These are phyloP conservation scores for Candida piceae DNA, from an alignment of 805 yeast genomes.

Conservation along the genomic window DNA sequence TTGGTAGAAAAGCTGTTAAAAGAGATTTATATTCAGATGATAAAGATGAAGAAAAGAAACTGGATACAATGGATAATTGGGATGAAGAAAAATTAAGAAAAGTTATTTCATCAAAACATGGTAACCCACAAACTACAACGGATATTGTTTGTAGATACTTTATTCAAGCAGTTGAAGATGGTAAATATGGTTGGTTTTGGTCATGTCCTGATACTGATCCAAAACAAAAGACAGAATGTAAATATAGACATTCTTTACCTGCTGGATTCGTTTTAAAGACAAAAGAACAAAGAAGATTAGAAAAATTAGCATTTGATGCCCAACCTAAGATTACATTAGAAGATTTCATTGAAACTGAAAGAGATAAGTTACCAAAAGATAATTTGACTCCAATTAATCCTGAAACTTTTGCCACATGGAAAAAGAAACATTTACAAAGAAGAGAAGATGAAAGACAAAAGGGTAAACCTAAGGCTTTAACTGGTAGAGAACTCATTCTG, in stretches of 20 bases:
- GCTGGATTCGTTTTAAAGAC: conserved; percentile 96
- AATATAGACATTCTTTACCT: conserved; percentile 91
- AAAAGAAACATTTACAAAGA: conserved; percentile 57
- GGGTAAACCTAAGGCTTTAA: conserved; percentile 40
- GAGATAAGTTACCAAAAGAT: conserved; percentile 71
- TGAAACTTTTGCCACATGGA: conserved; percentile 81
- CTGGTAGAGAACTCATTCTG: conserved; percentile 67
- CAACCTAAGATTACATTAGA: conserved; percentile 91
- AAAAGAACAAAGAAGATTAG: conserved; percentile 89
- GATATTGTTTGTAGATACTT: conserved; percentile 91
- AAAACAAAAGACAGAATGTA: conserved; percentile 52
- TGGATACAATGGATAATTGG: conserved; percentile 94
- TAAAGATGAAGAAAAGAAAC: conserved; percentile 41
- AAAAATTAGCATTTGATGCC: conserved; percentile 74
- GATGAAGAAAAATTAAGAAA: conserved; percentile 90
- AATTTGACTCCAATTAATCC: conserved; percentile 82
- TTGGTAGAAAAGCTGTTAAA: conserved; percentile 86
- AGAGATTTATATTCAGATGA: conserved; percentile 90
- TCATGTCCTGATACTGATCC: conserved; percentile 91
- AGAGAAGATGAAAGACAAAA: conserved; percentile 45
- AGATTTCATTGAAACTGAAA: conserved; percentile 92
- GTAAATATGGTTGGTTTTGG: conserved; percentile 99
- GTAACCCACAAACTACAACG: conserved; percentile 90
- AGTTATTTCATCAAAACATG: conserved; percentile 88
- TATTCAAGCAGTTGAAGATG: conserved; percentile 95